Conservation (phyloP, 164 flowering plant species). For the Aristolochia fimbriata region DNA sequence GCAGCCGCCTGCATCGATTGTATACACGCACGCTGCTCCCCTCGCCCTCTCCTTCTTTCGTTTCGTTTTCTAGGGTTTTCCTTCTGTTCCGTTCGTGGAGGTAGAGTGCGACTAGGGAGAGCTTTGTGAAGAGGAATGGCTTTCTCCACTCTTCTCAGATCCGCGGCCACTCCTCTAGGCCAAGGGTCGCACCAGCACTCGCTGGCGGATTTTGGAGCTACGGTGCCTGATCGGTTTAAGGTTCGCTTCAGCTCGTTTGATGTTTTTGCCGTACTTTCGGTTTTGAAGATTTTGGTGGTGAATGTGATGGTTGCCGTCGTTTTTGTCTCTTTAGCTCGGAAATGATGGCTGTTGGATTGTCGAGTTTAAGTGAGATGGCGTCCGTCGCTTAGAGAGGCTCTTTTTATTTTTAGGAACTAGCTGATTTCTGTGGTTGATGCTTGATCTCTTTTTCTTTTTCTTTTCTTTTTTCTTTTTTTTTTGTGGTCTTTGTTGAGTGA, state of each 20-base stretch:
- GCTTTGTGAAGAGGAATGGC: conserved; percentile 1
- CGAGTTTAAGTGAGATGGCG: too few relatives aligned
- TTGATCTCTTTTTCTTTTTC: too few relatives aligned
- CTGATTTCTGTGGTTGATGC: too few relatives aligned
- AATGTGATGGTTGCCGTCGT: background rate
- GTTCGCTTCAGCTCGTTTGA: background rate
- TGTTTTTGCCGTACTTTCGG: too few relatives aligned
- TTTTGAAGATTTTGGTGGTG: background rate
- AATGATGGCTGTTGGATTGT: too few relatives aligned
- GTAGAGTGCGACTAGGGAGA: background rate
- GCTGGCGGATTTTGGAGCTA: conserved; percentile 1
- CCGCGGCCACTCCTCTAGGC: conserved; percentile 2
- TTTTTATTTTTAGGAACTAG: too few relatives aligned
- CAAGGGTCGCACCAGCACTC: background rate
- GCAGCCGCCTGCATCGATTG: background rate
- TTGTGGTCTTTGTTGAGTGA: too few relatives aligned
- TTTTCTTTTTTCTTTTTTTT: too few relatives aligned
- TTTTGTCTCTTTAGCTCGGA: background rate
- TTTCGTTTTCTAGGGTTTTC: conserved; percentile 5
- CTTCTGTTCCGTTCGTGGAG: background rate
- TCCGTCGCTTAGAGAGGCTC: too few relatives aligned
- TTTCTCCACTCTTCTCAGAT: conserved; percentile 3
- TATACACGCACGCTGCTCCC: background rate
- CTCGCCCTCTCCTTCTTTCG: background rate
- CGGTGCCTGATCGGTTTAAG: conserved; percentile 3